Evolutionary conservation across 768 basidiomycete species (phyloP).

Genomic region (Tylopilus rubrobrunneus): DNA sequence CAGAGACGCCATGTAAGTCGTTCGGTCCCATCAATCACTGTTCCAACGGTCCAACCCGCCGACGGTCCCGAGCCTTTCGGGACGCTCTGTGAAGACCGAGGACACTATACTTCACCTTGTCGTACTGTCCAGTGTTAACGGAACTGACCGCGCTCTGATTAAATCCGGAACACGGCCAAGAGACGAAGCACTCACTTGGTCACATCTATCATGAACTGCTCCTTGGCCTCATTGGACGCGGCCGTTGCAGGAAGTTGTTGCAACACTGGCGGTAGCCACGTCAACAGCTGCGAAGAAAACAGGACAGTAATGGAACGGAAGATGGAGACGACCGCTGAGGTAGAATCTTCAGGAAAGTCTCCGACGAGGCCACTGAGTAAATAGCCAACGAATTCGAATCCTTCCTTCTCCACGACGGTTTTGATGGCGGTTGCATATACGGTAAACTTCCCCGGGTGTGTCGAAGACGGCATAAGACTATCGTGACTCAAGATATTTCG

Average conservation of each 20-base stretch:
- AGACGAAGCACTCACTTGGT: conserved; percentile 52
- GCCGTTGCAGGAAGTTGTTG: conserved; percentile 62
- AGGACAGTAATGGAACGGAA: conserved; percentile 62
- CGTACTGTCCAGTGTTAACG: conserved; percentile 59
- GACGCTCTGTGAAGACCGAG: conserved; percentile 67
- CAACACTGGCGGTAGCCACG: conserved; percentile 71
- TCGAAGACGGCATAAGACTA: conserved; percentile 47
- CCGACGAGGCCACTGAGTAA: conserved; percentile 77
- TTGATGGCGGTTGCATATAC: conserved; percentile 62
- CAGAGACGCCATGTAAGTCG: not conserved
- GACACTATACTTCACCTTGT: conserved; percentile 81
- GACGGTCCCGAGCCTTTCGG: conserved; percentile 67
- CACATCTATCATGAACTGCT: conserved; percentile 70
- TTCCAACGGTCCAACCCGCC: conserved; percentile 33
- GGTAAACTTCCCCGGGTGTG: conserved; percentile 55
- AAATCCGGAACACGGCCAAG: conserved; percentile 1
- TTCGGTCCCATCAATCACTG: conserved; percentile 15
- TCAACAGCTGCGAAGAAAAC: conserved; percentile 66
- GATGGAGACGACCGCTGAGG: conserved; percentile 69
- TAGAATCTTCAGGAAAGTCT: conserved; percentile 85
- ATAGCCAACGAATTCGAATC: conserved; percentile 63
- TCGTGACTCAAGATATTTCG: conserved; percentile 74
- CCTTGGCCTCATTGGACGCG: conserved; percentile 62
- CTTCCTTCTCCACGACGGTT: conserved; percentile 62
- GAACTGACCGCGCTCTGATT: conserved; percentile 41